Evolutionary conservation across 768 basidiomycete species (phyloP), one percentile per base, ranked within the genome.

Genomic region (Tephrocybe rancida): DNA sequence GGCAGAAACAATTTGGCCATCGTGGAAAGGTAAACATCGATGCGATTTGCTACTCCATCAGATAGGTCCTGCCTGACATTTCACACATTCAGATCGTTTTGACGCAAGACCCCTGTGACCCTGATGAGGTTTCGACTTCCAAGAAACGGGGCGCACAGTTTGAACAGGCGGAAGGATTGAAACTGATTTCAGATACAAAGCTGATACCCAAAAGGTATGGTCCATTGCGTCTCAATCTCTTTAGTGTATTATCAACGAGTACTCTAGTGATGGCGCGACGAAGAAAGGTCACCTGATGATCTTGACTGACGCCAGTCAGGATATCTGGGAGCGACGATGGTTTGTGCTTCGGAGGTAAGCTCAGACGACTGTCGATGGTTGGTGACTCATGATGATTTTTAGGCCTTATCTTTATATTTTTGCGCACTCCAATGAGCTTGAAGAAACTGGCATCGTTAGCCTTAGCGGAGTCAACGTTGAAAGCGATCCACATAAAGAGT

Each of bases 391-490:
- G 27, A 11, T 47, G 27, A 42, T 16, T 47, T 44, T 0, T 57
- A 95, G 96, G 61, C 96, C 96, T 0, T 95, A 97, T 70, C 79
- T 98, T 6, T 85, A 93, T 59, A 75, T 97, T 49, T 97, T 95
- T 70, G 76, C 80, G n/a, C 85, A 86, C 58, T 89, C 90, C 5
- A 87, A 85, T 59, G 93, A 97, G 67, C 67, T 88, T 9, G 90
- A 95, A 59, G 94, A 97, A 68, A 74, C 85, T 13, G 87, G 86
- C 13, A 74, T 95, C 48, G 85, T 98, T 64, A 92, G 90, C 67
- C 79, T 98, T 48, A 80, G 76, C 35, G 89, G 90, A 27, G 92
- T 93, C 39, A 92, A 89, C 62, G 84, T 97, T 16, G 91, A 92
- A 65, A 83, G 83, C 61, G 92, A 91, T 66, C 83, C 90, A 34